A percentile compares a stretch with the other conserved stretches of the same genome.
Conservation (phyloP, 129 eudicot genomes). For the Escallonia herrerae region DNA sequence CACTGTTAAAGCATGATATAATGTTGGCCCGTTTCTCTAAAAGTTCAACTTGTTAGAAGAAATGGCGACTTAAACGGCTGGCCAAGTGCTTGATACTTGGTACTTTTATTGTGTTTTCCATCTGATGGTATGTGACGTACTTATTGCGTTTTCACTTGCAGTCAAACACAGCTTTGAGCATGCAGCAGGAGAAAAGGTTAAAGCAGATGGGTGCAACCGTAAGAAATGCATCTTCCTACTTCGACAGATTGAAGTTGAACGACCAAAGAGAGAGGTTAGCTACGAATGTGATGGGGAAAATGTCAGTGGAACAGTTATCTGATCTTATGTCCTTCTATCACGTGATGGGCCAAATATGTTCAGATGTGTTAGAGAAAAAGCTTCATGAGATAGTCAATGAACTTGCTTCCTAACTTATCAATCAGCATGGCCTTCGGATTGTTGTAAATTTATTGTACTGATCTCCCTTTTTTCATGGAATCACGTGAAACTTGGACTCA, state of each 20-base stretch:
- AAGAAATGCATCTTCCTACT: conserved; percentile 62
- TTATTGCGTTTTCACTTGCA: conserved; percentile 17
- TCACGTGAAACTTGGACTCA: conserved; percentile 11
- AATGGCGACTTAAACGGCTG: neutral
- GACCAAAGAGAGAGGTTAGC: conserved; percentile 67
- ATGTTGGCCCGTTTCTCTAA: too few relatives aligned
- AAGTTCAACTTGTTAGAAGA: too few relatives aligned
- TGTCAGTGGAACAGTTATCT: conserved; percentile 73
- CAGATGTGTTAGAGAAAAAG: conserved; percentile 66
- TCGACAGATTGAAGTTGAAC: conserved; percentile 46
- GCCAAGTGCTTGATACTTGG: neutral
- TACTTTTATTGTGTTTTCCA: neutral
- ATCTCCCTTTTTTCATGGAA: neutral
- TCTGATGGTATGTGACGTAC: neutral
- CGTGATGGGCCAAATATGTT: conserved; percentile 78
- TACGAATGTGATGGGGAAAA: conserved; percentile 63
- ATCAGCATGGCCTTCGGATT: neutral
- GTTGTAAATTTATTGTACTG: conserved; percentile 12
- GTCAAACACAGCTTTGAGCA: conserved; percentile 76
- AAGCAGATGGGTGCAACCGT: conserved; percentile 96
- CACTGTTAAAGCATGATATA: too few relatives aligned
- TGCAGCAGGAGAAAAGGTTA: conserved; percentile 75
- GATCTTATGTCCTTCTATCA: conserved; percentile 71
- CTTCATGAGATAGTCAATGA: conserved; percentile 53
- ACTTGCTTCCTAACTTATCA: conserved; percentile 18